phyloP scores from a whole-genome alignment of 2,329 filamentous ascomycete species.

The Capronia epimyces region DNA sequence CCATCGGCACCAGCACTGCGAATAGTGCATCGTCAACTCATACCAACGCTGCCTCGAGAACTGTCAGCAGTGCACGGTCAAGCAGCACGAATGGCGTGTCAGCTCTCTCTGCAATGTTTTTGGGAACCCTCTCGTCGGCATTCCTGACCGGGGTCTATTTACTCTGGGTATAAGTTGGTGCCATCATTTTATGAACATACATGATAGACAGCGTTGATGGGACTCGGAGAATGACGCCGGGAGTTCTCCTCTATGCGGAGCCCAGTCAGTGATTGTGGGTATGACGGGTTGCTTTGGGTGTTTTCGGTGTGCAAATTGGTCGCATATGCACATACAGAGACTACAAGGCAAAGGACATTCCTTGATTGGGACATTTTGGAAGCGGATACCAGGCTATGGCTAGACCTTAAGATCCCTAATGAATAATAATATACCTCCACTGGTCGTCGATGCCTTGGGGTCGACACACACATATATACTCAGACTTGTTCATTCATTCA shows the following conservation, averaged over 20 bases:
- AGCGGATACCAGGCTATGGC: conserved; percentile 1
- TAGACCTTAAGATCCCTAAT: conserved; percentile 8
- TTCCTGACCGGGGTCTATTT: conserved; percentile 20
- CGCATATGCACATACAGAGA: not conserved
- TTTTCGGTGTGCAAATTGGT: not conserved
- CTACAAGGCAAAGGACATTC: not conserved
- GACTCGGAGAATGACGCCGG: conserved; percentile 5
- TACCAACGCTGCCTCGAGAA: conserved; percentile 17
- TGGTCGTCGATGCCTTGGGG: too few species aligned
- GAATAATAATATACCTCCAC: conserved; percentile 1
- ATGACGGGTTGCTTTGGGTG: not conserved
- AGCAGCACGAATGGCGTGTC: conserved; percentile 22
- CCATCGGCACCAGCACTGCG: conserved; percentile 19
- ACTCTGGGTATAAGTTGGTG: conserved; percentile 12
- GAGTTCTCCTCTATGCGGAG: conserved; percentile 4
- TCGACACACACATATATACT: too few species aligned
- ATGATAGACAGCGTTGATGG: not conserved
- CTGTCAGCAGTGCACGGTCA: conserved; percentile 17
- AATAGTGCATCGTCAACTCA: conserved; percentile 18
- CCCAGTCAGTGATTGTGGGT: not conserved
- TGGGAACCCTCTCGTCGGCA: conserved; percentile 17
- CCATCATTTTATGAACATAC: not conserved
- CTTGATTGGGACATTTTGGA: conserved; percentile 1
- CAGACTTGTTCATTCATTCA: too few species aligned
- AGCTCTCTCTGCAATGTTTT: conserved; percentile 22